Conservation (phyloP, 129 eudicot genomes). For the Chrysanthemum seticuspe region DNA sequence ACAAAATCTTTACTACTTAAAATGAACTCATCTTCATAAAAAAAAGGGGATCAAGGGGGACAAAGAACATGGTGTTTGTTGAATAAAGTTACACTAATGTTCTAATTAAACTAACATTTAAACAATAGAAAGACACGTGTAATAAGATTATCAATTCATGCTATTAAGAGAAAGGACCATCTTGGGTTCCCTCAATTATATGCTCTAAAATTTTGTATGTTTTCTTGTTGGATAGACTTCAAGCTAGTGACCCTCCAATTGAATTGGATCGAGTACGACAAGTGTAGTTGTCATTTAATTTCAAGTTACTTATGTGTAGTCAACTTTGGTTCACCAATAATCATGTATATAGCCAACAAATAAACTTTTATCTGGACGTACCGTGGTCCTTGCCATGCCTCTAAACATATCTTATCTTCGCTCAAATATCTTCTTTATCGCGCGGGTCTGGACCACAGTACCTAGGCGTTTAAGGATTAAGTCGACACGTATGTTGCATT, state of each 20-base stretch:
- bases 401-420: background rate
- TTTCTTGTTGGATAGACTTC: constrained; percentile 1
- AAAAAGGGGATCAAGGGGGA: constrained; percentile 5
- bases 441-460: constrained; percentile 1
- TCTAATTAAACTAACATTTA: background rate
- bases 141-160: constrained; percentile 16
- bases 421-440: background rate
- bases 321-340: constrained; percentile 1
- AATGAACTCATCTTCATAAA: constrained; percentile 5
- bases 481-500: constrained; percentile 1
- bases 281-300: constrained; percentile 9
- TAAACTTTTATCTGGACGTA: background rate
- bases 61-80: constrained; percentile 1
- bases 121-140: constrained; percentile 7
- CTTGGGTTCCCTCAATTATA: constrained; percentile 1
- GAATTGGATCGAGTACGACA: constrained; percentile 1
- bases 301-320: background rate
- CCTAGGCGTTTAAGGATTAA: background rate
- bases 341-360: constrained; percentile 19
- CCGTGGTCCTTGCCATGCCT: constrained; percentile 9
- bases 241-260: background rate
- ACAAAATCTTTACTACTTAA: background rate
- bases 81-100: constrained; percentile 7
- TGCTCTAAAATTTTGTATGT: constrained; percentile 8
- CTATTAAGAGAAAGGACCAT: constrained; percentile 1